Percentiles rank a stretch among this genome's conserved stretches.
These are phyloP conservation scores for Penicillium riverlandense DNA, from an alignment of 495 filamentous ascomycete genomes.

Conservation along the genomic window DNA sequence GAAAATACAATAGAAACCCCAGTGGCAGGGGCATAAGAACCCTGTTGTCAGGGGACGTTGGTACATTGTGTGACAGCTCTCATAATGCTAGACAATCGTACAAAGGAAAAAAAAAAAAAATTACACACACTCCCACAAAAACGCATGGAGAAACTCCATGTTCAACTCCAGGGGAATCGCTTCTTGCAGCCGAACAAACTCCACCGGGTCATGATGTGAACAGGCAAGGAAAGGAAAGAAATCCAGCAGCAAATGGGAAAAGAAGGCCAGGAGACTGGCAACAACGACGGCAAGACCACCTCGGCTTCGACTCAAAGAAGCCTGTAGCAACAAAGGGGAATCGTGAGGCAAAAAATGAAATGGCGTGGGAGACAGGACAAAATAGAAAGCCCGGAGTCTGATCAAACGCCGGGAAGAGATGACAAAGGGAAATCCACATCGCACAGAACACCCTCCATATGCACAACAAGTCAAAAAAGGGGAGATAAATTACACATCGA, in stretches of 20 bases:
- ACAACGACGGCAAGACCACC: no score
- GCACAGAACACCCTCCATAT: conserved; percentile 34
- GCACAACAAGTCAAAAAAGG: conserved; percentile 23
- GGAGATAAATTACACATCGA: conserved; percentile 51
- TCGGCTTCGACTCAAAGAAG: conserved; percentile 6
- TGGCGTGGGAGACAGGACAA: conserved; percentile 13
- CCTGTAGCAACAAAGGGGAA: conserved; percentile 15
- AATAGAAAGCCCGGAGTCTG: conserved; percentile 10
- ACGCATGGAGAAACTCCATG: conserved; percentile 18
- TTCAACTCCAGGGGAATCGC: conserved; percentile 16
- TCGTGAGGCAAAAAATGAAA: conserved; percentile 11
- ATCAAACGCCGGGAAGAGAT: conserved; percentile 23
- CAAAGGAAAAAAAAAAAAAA: conserved; percentile 18
- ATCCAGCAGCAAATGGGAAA: background rate
- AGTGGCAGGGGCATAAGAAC: no score
- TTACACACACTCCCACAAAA: conserved; percentile 17
- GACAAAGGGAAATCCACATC: conserved; percentile 28
- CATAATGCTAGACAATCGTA: conserved; percentile 20
- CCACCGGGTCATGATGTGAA: conserved; percentile 12
- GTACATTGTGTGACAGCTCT: conserved; percentile 16
- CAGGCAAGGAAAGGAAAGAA: no score
- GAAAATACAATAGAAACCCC: no score
- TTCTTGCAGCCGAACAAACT: conserved; percentile 9
- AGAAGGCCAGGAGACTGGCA: conserved; percentile 1
- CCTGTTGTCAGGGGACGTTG: conserved; percentile 1